Evolutionary conservation across 129 eudicot species (phyloP).

Genomic region (Dittrichia graveolens): DNA sequence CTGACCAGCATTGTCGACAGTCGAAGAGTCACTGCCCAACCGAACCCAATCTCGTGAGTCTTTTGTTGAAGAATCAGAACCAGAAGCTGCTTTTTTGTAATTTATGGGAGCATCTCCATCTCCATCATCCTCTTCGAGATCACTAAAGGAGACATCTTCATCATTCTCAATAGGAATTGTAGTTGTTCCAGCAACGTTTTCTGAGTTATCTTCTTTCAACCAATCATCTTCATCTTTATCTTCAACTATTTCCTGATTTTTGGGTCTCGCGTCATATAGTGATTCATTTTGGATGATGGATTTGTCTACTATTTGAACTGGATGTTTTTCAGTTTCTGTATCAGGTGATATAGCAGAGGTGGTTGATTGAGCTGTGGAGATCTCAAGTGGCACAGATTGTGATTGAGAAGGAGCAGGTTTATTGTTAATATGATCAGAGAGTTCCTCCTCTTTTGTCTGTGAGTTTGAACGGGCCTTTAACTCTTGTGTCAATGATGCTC

Average conservation of each 20-base stretch:
- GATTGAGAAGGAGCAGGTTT: conserved; percentile 39
- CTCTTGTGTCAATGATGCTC: conserved; percentile 64
- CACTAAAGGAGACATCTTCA: conserved; percentile 92
- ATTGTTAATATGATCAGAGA: conserved; percentile 11
- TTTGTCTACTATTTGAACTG: conserved; percentile 58
- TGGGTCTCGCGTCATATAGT: conserved; percentile 20
- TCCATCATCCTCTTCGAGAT: conserved; percentile 80
- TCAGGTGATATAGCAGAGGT: conserved; percentile 26
- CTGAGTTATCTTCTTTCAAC: conserved; percentile 74
- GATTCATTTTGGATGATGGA: conserved; percentile 49
- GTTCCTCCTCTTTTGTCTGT: conserved; percentile 41
- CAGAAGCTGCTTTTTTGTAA: conserved; percentile 36
- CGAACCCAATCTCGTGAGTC: conserved; percentile 84
- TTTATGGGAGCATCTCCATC: conserved; percentile 53
- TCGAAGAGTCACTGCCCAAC: conserved; percentile 41
- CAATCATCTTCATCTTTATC: conserved; percentile 70
- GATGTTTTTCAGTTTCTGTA: conserved; percentile 48
- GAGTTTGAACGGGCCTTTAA: conserved; percentile 40
- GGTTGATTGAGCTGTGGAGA: conserved; percentile 14
- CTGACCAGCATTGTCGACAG: conserved; percentile 42
- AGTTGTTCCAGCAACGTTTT: conserved; percentile 39
- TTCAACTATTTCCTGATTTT: conserved; percentile 14
- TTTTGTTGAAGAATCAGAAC: conserved; percentile 59
- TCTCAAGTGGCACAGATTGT: conserved; percentile 34
- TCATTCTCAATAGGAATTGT: conserved; percentile 62